Conservation (phyloP, 352 stramenopile species). For the Phytophthora quininea region DNA sequence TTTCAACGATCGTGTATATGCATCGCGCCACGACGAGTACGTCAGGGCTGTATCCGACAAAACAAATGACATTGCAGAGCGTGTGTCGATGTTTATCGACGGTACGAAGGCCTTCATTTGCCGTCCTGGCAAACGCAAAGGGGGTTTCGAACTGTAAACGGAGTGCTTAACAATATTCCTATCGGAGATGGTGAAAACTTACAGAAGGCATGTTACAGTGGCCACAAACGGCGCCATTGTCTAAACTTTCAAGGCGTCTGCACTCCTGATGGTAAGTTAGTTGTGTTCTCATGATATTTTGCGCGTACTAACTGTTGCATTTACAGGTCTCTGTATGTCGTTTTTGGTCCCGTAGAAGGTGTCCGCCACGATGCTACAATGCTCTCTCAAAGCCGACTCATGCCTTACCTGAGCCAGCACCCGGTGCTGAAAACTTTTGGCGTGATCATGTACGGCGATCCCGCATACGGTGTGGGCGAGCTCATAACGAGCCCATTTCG, state of each 20-base stretch:
- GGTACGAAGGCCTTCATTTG: neutral
- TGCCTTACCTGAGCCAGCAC: neutral
- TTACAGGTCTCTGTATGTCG: neutral
- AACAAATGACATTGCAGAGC: neutral
- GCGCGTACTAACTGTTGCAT: neutral
- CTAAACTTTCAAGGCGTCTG: neutral
- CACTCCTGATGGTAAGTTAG: neutral
- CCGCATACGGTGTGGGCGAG: neutral
- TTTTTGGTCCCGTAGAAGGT: neutral
- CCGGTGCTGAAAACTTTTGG: neutral
- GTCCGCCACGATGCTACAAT: neutral
- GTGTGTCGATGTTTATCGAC: conserved; percentile 7
- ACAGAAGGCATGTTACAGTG: neutral
- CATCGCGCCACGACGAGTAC: neutral
- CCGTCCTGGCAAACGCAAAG: neutral
- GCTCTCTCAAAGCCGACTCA: neutral
- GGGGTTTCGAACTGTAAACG: neutral
- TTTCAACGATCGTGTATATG: neutral
- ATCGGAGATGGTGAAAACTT: neutral
- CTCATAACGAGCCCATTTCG: neutral
- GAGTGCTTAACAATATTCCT: neutral
- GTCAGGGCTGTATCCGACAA: conserved; percentile 2
- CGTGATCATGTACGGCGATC: neutral
- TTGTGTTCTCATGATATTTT: neutral
- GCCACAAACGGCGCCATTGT: neutral